Evolutionary conservation across 768 basidiomycete species (phyloP).

Genomic region (Boletus tomentosulus): DNA sequence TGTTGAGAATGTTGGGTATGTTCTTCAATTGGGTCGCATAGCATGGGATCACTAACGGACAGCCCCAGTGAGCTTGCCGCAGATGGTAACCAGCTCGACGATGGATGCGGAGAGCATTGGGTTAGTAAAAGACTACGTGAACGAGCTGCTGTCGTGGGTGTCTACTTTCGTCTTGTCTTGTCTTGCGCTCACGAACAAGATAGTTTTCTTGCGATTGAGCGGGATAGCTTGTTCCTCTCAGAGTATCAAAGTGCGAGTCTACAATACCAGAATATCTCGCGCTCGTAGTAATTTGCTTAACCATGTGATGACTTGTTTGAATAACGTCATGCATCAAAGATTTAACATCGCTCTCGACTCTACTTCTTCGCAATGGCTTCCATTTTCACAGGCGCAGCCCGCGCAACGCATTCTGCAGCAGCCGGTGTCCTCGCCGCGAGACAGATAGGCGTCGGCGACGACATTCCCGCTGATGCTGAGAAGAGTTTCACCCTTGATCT

Average conservation of each 20-base stretch:
- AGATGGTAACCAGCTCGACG: constrained; percentile 84
- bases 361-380: constrained; percentile 41
- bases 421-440: constrained; percentile 45
- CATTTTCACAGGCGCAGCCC: constrained; percentile 41
- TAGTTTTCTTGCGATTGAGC: constrained; percentile 79
- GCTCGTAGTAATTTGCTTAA: constrained; percentile 45
- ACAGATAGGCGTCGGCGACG: constrained; percentile 37
- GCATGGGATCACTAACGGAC: constrained; percentile 7
- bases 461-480: constrained; percentile 49
- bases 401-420: constrained; percentile 52
- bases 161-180: not conserved
- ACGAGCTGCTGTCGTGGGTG: constrained; percentile 77
- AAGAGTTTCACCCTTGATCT: constrained; percentile 41
- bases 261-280: constrained; percentile 79
- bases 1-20: constrained; percentile 87
- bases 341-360: not conserved
- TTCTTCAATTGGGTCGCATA: constrained; percentile 8
- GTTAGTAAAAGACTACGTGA: constrained; percentile 84
- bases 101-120: constrained; percentile 85
- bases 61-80: constrained; percentile 79
- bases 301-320: not conserved
- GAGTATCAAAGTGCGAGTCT: constrained; percentile 77
- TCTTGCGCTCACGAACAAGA: not conserved
- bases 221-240: constrained; percentile 64
- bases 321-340: not conserved